Base-by-base conservation (phyloP, 257 asterid genomes). In the Solanum lycopersicoides region DNA sequence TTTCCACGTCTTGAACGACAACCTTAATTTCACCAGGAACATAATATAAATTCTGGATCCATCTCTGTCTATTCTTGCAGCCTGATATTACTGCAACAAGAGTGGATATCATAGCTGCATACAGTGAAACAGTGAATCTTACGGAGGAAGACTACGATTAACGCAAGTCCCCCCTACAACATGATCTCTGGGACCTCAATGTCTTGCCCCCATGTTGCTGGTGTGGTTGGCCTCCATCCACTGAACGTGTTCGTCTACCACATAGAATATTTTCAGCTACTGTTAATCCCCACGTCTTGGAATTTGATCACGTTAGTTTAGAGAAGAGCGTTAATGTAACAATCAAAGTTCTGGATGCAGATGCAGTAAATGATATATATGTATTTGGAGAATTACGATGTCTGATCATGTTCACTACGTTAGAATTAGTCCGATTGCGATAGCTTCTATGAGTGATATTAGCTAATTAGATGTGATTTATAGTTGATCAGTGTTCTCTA, bases 81-180 rank as follows among this genome's bases (percentile, higher is more conserved):
- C 98, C 98, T 18, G 98, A 95, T 89, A 73, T 95, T n/a, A 91
- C 93, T 3, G 97, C 94, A 25, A 97, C 98, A 1, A 97, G 98
- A 41, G 94, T 95, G 3, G 85, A 90, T 76, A 89, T 95, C 16
- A 91, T 93, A 10, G 97, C 98, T 3, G 91, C 97, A 0, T 93
- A 25, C 83, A 88, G 87, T 13, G 91, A 89, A 85, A 92, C 30
- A 12, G 75, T 3, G 1, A 87, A 91, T 72, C 91, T 94, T 1
- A 75, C 95, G 1, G 90, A 11, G 0, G 20, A 3, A 3, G 44
- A 18, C 3, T 75, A 21, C 21, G 96, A 95, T 60, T 50, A 47
- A 0, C 92, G 93, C 4, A 90, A 9, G 8, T 45, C n/a, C 90
- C 45, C 88, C 94, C 0, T 95, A 65, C 89, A 82, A 20, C 56